Conservation (phyloP, 2,329 filamentous ascomycete genomes). For the Piedraia hortae region DNA sequence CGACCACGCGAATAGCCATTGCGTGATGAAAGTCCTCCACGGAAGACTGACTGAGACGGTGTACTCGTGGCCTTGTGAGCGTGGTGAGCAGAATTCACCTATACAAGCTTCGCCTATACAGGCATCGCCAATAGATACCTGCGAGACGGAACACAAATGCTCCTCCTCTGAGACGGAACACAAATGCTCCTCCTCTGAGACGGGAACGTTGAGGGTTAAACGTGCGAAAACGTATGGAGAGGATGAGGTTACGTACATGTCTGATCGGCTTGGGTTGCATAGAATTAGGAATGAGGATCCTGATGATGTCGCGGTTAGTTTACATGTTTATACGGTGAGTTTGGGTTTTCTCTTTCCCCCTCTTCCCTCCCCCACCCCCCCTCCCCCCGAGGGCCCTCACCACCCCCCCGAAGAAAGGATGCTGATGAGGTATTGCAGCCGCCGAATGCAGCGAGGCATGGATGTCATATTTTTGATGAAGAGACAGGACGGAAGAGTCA, state of each 20-base stretch:
- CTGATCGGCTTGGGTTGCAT: conserved; percentile 65
- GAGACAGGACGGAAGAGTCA: conserved; percentile 47
- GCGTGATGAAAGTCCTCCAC: conserved; percentile 67
- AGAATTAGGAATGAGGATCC: conserved; percentile 47
- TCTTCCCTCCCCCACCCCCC: conserved; percentile 17
- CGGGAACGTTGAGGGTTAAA: conserved; percentile 28
- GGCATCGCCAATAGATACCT: conserved; percentile 4
- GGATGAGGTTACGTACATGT: conserved; percentile 71
- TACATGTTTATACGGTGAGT: conserved; percentile 34
- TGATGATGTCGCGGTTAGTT: conserved; percentile 48
- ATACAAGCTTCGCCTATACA: too few relatives aligned
- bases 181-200: conserved; percentile 5
- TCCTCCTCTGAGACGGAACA: conserved; percentile 8
- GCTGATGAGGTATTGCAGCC: too few relatives aligned
- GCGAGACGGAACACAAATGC: conserved; percentile 4
- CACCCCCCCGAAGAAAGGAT: too few relatives aligned
- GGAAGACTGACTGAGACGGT: conserved; percentile 58
- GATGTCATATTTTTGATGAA: conserved; percentile 59
- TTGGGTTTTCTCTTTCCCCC: not conserved
- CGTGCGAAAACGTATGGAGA: conserved; percentile 39
- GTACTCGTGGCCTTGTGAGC: conserved; percentile 37
- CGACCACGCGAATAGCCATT: conserved; percentile 56
- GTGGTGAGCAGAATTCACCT: conserved; percentile 16
- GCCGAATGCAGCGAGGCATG: conserved; percentile 59
- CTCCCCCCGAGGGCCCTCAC: too few relatives aligned